A percentile compares a stretch with the other conserved stretches of the same genome.
Evolutionary conservation across 2,329 filamentous ascomycete genomes (phyloP).

Genomic region (Nectriaceae sp.): DNA sequence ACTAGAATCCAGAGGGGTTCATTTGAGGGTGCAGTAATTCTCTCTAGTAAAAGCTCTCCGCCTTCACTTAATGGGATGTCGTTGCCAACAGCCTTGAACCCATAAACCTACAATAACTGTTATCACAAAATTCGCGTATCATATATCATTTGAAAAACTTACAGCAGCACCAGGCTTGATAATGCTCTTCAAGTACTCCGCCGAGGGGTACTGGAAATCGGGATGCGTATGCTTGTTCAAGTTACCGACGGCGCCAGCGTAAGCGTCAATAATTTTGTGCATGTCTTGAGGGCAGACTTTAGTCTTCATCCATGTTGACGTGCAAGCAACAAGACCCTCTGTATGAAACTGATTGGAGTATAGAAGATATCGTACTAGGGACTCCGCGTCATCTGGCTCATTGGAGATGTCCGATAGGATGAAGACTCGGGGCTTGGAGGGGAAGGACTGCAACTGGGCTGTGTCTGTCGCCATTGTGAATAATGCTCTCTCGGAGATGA

Average conservation of each 20-base stretch:
- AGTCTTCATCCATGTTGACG: constrained; percentile 47
- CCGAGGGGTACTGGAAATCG: constrained; percentile 42
- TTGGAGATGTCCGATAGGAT: constrained; percentile 48
- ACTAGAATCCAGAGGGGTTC: constrained; percentile 53
- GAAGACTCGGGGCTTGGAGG: constrained; percentile 39
- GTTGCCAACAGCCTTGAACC: constrained; percentile 33
- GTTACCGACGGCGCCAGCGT: constrained; percentile 45
- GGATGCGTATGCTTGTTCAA: constrained; percentile 50
- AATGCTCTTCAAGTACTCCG: constrained; percentile 35
- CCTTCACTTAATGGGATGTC: constrained; percentile 39
- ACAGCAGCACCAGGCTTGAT: constrained; percentile 41
- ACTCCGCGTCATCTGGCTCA: constrained; percentile 48
- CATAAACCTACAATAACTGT: constrained; percentile 29
- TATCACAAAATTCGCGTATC: not conserved
- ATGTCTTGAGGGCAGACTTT: constrained; percentile 45
- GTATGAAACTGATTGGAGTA: constrained; percentile 50
- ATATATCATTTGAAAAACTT: constrained; percentile 3
- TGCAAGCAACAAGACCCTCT: constrained; percentile 46
- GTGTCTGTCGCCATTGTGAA: constrained; percentile 16
- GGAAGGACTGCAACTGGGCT: constrained; percentile 17
- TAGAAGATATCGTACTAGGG: constrained; percentile 44
- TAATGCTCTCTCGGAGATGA: not conserved
- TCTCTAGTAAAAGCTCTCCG: constrained; percentile 42
- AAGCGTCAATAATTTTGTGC: constrained; percentile 45
- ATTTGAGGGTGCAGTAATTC: constrained; percentile 20